Evolutionary conservation across 2,329 filamentous ascomycete species (phyloP).

Genomic region (Dactylellina drechsleri): DNA sequence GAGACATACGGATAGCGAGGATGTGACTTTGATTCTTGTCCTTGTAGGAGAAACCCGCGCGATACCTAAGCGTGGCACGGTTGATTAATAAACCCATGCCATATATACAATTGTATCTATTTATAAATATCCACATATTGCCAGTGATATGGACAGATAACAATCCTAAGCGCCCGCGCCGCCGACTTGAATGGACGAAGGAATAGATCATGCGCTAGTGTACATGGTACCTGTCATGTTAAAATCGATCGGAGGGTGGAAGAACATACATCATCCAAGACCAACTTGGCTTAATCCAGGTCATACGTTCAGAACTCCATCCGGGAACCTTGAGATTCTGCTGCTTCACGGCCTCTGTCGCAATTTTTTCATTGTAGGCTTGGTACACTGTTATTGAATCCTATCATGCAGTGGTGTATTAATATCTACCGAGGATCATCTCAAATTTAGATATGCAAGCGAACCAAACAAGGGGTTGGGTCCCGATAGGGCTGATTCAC

Average conservation of each 20-base stretch:
- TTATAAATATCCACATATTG: not conserved
- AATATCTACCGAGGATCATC: too few relatives aligned
- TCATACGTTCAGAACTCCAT: conserved; percentile 70
- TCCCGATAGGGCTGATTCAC: too few relatives aligned
- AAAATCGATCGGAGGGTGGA: conserved; percentile 2
- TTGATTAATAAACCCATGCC: not conserved
- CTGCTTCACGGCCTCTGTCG: conserved; percentile 65
- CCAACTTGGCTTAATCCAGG: conserved; percentile 74
- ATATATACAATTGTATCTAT: too few relatives aligned
- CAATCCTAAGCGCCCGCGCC: too few relatives aligned
- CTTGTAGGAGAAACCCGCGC: conserved; percentile 71
- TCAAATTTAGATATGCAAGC: not conserved
- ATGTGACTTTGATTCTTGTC: conserved; percentile 68
- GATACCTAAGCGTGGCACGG: conserved; percentile 62
- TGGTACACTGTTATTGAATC: conserved; percentile 72
- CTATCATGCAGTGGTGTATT: conserved; percentile 39
- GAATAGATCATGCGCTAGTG: too few relatives aligned
- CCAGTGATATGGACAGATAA: not conserved
- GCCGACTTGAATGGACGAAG: too few relatives aligned
- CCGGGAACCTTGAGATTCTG: conserved; percentile 68
- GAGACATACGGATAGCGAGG: conserved; percentile 69
- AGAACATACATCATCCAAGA: conserved; percentile 64
- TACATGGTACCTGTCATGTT: too few relatives aligned
- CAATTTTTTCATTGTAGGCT: conserved; percentile 69
- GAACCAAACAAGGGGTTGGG: conserved; percentile 3